Evolutionary conservation across 2,329 filamentous ascomycete genomes (phyloP), one percentile per base, ranked within the genome.

Genomic region (Xylariaceae sp.): DNA sequence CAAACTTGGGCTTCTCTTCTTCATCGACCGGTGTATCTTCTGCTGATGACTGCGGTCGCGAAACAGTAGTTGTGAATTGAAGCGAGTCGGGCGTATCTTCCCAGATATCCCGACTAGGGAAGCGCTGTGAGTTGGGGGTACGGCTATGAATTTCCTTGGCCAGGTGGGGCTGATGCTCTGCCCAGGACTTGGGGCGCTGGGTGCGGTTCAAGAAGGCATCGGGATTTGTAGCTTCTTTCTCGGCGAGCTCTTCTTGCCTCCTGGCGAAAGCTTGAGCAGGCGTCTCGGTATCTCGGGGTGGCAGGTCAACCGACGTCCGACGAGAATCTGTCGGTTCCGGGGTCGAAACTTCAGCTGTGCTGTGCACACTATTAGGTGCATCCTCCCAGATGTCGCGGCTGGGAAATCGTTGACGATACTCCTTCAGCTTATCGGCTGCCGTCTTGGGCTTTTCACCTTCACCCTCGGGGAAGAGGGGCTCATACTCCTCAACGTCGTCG

Each of bases 311-410:
- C 11, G 44, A 71, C 51, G 53, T 72, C 57, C 65, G 70, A 48
- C 47, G 71, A 62, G 51, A 75, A 51, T 75, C 76, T 0, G 76
- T 73, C 31, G 79, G 63, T 61, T 90, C 87, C 1, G 90, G 90
- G 0, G 89, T 94, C 2, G 86, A 89, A 7, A 97, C 92, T 52
- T 89, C 90, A 3, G 91, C 85, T 32, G 82, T 85, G 62, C 80
- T 83, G 62, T 94, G 84, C 45, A 89, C 76, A 69, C 90, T 96
- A 63, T 85, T 87, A 4, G 95, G 94, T 0, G 90, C 86, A 67
- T 99, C 95, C 72, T 99, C 94, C 94, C 94, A 99, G 38, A 97
- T 82, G 66, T 99, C 94, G 66, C 91, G 87, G 68, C 91, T 96
- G 1, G 94, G 94, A 69, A 99, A 99, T 54, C 80, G 70, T 52